phyloP scores from a whole-genome alignment of 306 rosid genomes.

The Corylus heterophylla region DNA sequence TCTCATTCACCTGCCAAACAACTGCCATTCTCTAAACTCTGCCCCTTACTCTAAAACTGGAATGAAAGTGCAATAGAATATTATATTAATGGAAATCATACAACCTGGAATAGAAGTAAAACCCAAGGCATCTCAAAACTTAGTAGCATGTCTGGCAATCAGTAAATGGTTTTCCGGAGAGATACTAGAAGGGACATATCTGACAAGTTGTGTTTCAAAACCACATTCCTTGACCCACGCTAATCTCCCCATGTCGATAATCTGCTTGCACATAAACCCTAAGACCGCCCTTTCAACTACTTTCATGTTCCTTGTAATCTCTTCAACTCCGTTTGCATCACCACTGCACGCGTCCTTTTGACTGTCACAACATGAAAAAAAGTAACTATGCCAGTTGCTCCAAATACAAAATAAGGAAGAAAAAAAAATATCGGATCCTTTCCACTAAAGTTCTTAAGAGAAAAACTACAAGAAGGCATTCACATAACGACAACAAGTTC shows the following conservation, averaged over 20 bases:
- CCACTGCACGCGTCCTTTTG: conserved; percentile 44
- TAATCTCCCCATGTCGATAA: conserved; percentile 83
- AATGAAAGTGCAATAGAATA: background rate
- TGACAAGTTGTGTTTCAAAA: conserved; percentile 64
- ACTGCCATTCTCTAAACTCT: background rate
- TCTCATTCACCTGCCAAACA: background rate
- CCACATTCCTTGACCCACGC: conserved; percentile 78
- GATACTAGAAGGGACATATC: conserved; percentile 68
- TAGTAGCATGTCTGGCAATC: conserved; percentile 43
- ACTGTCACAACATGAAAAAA: conserved; percentile 37
- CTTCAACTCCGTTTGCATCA: conserved; percentile 49
- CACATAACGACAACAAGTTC: conserved; percentile 8
- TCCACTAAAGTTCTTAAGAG: background rate
- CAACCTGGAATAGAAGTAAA: background rate
- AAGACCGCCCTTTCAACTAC: conserved; percentile 68
- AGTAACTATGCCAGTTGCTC: conserved; percentile 6
- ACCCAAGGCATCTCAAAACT: conserved; percentile 7
- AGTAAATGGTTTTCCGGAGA: conserved; percentile 93
- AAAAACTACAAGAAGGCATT: conserved; percentile 5
- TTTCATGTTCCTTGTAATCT: conserved; percentile 60
- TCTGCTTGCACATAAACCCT: conserved; percentile 95
- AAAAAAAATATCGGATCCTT: background rate
- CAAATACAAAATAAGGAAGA: background rate
- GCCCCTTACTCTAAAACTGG: background rate
- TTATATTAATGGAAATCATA: background rate